Percentiles rank a stretch among this genome's conserved stretches.
Evolutionary conservation across 2,329 filamentous ascomycete genomes (phyloP).

Genomic region (Cladosporium sp.): DNA sequence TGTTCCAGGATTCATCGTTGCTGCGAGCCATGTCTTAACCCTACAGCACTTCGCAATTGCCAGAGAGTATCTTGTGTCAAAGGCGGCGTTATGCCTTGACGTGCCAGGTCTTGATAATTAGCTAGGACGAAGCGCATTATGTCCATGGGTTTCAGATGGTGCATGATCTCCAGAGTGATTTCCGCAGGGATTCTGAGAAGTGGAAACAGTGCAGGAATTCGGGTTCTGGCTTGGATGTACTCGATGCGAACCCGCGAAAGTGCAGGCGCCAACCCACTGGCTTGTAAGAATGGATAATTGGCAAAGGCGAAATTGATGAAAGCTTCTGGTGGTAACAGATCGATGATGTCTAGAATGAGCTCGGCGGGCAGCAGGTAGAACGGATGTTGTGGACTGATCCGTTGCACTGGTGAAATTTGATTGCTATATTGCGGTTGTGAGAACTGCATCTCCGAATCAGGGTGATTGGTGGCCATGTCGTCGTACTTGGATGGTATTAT

Average conservation of each 20-base stretch:
- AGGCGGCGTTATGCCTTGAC: constrained; percentile 39
- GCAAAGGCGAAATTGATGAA: constrained; percentile 52
- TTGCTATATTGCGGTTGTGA: neutral
- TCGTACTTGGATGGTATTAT: constrained; percentile 22
- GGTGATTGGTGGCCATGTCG: neutral
- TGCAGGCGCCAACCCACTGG: constrained; percentile 41
- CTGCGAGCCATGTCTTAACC: neutral
- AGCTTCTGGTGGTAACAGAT: constrained; percentile 43
- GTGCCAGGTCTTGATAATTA: constrained; percentile 39
- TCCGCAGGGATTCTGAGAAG: constrained; percentile 43
- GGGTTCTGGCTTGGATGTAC: constrained; percentile 36
- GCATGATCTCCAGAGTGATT: constrained; percentile 44
- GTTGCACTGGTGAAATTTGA: neutral
- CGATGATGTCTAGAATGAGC: constrained; percentile 49
- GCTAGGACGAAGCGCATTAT: constrained; percentile 44
- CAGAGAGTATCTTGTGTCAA: constrained; percentile 33
- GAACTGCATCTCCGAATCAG: neutral
- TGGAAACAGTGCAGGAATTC: constrained; percentile 34
- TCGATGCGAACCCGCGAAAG: constrained; percentile 35
- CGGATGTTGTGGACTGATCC: constrained; percentile 29
- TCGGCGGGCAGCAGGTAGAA: constrained; percentile 50
- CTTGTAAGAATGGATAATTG: constrained; percentile 47
- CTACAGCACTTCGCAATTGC: constrained; percentile 31
- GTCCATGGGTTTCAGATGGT: constrained; percentile 41
- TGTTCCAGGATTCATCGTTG: neutral